Conservation (phyloP, 257 asterid species). For the Linderniella brevidens region DNA sequence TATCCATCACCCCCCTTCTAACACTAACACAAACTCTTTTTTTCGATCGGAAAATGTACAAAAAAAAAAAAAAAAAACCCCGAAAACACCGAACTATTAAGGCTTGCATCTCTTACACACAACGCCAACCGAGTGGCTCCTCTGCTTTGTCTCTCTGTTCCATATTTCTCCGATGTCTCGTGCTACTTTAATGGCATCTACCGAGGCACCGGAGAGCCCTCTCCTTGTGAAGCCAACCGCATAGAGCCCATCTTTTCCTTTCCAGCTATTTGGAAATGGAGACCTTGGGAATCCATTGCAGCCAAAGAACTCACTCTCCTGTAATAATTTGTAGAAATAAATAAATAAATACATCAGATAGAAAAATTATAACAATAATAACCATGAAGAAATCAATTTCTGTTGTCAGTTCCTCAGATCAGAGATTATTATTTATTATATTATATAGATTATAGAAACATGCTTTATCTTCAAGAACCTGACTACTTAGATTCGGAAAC, state of each 20-base stretch:
- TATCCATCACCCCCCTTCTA: no score
- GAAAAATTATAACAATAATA: no score
- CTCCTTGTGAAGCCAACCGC: conserved; percentile 82
- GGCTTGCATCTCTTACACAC: conserved; percentile 31
- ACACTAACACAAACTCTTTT: neutral
- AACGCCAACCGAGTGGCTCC: conserved; percentile 21
- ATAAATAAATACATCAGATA: no score
- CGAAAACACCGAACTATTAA: conserved; percentile 3
- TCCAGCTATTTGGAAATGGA: conserved; percentile 87
- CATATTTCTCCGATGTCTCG: conserved; percentile 62
- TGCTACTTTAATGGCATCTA: conserved; percentile 62
- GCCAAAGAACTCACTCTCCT: conserved; percentile 63
- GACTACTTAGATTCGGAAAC: no score
- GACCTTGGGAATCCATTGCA: conserved; percentile 54
- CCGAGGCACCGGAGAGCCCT: conserved; percentile 78
- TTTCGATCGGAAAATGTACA: neutral
- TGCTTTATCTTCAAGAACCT: no score
- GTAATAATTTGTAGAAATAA: neutral
- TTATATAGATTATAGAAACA: no score
- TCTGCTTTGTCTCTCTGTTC: conserved; percentile 57
- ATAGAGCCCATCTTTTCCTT: conserved; percentile 69
- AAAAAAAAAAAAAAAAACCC: neutral
- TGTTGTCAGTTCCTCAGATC: no score
- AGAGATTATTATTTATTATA: no score
- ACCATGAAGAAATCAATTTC: no score